Conservation (phyloP, 768 basidiomycete species). For the Termitomyces sp. region DNA sequence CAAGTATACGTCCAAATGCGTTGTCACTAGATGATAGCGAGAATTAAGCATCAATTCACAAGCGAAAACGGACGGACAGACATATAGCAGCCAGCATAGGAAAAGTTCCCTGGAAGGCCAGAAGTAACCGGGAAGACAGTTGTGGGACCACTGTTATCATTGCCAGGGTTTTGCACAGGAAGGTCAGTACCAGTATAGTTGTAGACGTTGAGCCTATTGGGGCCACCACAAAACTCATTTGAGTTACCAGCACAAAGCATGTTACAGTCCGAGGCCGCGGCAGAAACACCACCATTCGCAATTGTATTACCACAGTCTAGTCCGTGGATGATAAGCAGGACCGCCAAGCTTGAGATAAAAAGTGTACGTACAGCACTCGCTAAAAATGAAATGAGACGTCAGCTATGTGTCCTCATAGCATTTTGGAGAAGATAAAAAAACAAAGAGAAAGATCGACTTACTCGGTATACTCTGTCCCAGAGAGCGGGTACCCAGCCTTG, state of each 20-base stretch:
- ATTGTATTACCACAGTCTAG: constrained; percentile 47
- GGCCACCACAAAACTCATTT: constrained; percentile 70
- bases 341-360: constrained; percentile 6
- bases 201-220: constrained; percentile 59
- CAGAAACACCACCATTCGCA: constrained; percentile 39
- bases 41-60: neutral
- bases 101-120: constrained; percentile 52
- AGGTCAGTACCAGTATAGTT: constrained; percentile 61
- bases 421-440: constrained; percentile 14
- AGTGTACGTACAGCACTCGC: constrained; percentile 48
- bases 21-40: constrained; percentile 34
- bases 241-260: constrained; percentile 62
- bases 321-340: neutral
- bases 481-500: constrained; percentile 34
- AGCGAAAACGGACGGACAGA: constrained; percentile 20
- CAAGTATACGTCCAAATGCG: constrained; percentile 56
- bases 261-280: constrained; percentile 48
- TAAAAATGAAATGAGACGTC: constrained; percentile 27
- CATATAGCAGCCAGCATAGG: constrained; percentile 64
- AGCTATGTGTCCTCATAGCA: neutral
- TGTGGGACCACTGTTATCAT: constrained; percentile 26
- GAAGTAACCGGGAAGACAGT: constrained; percentile 39
- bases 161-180: constrained; percentile 26
- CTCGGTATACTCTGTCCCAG: constrained; percentile 35
- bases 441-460: constrained; percentile 22